A percentile compares a stretch with the other conserved stretches of the same genome.
These are phyloP conservation scores for Colletotrichum australisinense DNA, from an alignment of 2,329 filamentous ascomycete genomes.

Conservation along the genomic window DNA sequence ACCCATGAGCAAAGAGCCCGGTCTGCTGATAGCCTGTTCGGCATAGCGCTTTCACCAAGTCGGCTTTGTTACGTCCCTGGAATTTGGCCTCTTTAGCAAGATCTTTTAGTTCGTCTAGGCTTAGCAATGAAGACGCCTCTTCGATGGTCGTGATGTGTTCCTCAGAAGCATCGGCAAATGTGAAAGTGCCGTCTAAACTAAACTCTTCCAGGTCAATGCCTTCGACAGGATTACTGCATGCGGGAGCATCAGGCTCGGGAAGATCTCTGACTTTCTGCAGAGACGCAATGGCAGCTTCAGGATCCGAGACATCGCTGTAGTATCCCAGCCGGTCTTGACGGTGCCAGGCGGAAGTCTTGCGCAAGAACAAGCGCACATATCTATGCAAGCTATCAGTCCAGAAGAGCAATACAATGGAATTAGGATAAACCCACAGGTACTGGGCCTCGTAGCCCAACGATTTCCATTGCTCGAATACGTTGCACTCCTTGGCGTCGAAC, in stretches of 20 bases:
- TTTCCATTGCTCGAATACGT: constrained; percentile 82
- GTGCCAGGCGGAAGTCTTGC: constrained; percentile 94
- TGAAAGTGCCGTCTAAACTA: constrained; percentile 68
- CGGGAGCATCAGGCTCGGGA: constrained; percentile 50
- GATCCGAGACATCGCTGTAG: constrained; percentile 83
- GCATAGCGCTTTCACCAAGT: constrained; percentile 80
- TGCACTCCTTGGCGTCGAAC: constrained; percentile 82
- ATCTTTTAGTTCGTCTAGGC: constrained; percentile 87
- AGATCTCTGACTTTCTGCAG: constrained; percentile 71
- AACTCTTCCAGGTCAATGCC: constrained; percentile 54
- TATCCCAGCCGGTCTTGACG: constrained; percentile 82
- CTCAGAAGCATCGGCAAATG: constrained; percentile 84
- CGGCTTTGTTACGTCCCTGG: constrained; percentile 87
- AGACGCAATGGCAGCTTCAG: constrained; percentile 71
- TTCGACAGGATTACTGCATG: constrained; percentile 37
- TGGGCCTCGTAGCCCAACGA: constrained; percentile 84
- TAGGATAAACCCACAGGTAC: constrained; percentile 76
- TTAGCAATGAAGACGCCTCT: constrained; percentile 83
- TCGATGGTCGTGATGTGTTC: constrained; percentile 80
- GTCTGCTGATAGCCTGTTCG: constrained; percentile 79
- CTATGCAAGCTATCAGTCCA: constrained; percentile 54
- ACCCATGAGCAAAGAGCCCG: constrained; percentile 76
- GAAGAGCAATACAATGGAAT: neutral
- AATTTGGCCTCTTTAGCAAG: constrained; percentile 89
- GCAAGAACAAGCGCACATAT: constrained; percentile 91